Percentiles rank a stretch among this genome's conserved stretches.
phyloP scores from a whole-genome alignment of 306 rosid genomes.

The Biancaea sappan region DNA sequence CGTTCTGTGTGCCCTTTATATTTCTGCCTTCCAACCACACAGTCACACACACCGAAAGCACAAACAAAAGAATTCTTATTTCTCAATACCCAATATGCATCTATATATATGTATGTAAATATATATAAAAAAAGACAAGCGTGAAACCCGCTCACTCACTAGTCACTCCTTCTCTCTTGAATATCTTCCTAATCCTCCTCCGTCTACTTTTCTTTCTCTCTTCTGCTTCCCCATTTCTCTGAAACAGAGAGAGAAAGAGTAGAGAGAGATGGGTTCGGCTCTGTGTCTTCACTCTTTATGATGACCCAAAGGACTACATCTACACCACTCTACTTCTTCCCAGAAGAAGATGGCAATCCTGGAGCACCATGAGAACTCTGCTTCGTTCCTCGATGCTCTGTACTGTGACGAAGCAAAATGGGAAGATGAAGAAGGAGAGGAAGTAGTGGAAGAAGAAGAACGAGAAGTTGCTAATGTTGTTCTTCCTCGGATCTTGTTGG shows the following conservation, averaged over 20 bases:
- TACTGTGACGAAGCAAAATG: slow-evolving; percentile 77
- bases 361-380: slow-evolving; percentile 33
- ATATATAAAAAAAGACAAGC: slow-evolving; percentile 91
- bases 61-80: slow-evolving; percentile 36
- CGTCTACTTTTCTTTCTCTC: too few relatives aligned
- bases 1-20: slow-evolving; percentile 69
- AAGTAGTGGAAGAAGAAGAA: slow-evolving; percentile 3
- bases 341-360: slow-evolving; percentile 72
- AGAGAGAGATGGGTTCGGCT: slow-evolving; percentile 44
- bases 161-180: slow-evolving; percentile 25
- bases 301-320: slow-evolving; percentile 52
- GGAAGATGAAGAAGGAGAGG: slow-evolving; percentile 52
- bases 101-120: slow-evolving; percentile 39
- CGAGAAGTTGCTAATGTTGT: background rate
- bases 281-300: slow-evolving; percentile 42
- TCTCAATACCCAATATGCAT: slow-evolving; percentile 12
- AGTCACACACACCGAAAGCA: slow-evolving; percentile 88
- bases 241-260: background rate
- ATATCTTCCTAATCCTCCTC: too few relatives aligned
- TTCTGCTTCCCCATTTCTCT: slow-evolving; percentile 35
- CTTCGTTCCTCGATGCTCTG: slow-evolving; percentile 64
- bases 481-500: slow-evolving; percentile 51
- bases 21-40: slow-evolving; percentile 76
- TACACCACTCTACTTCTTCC: slow-evolving; percentile 59
- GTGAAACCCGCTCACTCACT: slow-evolving; percentile 63